Evolutionary conservation across 441 rosid species (phyloP).

Genomic region (Gossypium schwendimanii): DNA sequence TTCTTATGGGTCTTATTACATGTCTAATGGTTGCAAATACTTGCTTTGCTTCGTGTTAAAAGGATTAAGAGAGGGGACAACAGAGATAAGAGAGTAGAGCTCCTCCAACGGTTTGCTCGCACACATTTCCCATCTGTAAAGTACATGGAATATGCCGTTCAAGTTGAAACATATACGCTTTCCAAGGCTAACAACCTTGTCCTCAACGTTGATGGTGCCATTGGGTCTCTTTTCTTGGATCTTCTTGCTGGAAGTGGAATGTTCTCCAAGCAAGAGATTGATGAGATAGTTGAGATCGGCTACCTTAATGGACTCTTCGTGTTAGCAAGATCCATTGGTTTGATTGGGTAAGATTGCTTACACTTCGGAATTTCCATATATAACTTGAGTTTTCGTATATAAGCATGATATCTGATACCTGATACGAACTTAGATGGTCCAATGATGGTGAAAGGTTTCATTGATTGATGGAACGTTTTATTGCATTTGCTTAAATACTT

Average conservation of each 20-base stretch:
- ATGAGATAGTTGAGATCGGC: conserved; percentile 76
- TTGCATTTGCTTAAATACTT: not conserved
- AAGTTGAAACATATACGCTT: conserved; percentile 85
- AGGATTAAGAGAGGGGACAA: conserved; percentile 97
- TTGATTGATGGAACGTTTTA: not conserved
- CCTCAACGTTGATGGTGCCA: conserved; percentile 83
- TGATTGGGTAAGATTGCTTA: conserved; percentile 54
- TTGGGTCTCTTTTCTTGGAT: conserved; percentile 90
- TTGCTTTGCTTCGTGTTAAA: conserved; percentile 13
- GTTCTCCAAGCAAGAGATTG: conserved; percentile 88
- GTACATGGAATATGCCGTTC: conserved; percentile 88
- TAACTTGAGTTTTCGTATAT: not conserved
- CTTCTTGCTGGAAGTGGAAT: conserved; percentile 90
- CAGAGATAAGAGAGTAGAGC: conserved; percentile 91
- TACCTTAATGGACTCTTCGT: conserved; percentile 87
- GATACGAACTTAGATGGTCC: too few species aligned
- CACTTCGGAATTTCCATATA: not conserved
- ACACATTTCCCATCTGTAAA: conserved; percentile 85
- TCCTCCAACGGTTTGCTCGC: conserved; percentile 71
- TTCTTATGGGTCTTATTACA: not conserved
- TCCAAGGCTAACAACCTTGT: conserved; percentile 84
- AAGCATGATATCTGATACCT: not conserved
- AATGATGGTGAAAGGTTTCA: not conserved
- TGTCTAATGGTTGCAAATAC: conserved; percentile 6
- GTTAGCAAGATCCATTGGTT: conserved; percentile 81